Evolutionary conservation across 2,329 filamentous ascomycete genomes (phyloP).

Genomic region (Didymellaceae sp.): DNA sequence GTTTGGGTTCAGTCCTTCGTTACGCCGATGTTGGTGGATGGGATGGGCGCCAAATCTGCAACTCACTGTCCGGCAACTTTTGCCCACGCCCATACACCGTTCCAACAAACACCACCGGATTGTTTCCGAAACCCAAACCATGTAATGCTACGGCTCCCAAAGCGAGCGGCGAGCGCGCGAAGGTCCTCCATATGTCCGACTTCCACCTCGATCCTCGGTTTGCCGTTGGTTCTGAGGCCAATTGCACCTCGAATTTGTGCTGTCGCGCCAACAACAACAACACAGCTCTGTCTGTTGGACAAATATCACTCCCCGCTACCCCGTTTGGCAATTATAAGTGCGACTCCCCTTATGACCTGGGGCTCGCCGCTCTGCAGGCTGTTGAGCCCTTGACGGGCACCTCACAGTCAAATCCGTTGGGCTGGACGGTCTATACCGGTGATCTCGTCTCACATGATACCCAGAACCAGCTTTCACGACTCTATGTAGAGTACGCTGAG

Average conservation of each 20-base stretch:
- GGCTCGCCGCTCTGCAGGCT: constrained; percentile 5
- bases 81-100: constrained; percentile 3
- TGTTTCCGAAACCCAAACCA: constrained; percentile 6
- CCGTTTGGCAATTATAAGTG: constrained; percentile 5
- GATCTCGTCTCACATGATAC: constrained; percentile 5
- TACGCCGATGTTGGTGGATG: constrained; percentile 8
- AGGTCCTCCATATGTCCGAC: constrained; percentile 9
- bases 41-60: constrained; percentile 8
- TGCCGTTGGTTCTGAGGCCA: constrained; percentile 8
- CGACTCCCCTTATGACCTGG: constrained; percentile 8
- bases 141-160: constrained; percentile 3
- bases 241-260: constrained; percentile 5
- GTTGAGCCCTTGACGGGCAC: constrained; percentile 6
- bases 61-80: constrained; percentile 4
- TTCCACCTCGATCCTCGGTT: constrained; percentile 10
- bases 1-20: constrained; percentile 7
- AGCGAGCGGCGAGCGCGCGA: constrained; percentile 3
- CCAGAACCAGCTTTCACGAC: constrained; percentile 2
- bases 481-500: constrained; percentile 8
- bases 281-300: neutral
- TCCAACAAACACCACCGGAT: neutral
- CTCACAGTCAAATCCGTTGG: neutral
- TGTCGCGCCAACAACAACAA: constrained; percentile 9
- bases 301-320: neutral
- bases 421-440: constrained; percentile 7